A percentile compares a stretch with the other conserved stretches of the same genome.
These are phyloP conservation scores for Scheffersomyces coipomensis DNA, from an alignment of 805 yeast genomes.

Conservation along the genomic window DNA sequence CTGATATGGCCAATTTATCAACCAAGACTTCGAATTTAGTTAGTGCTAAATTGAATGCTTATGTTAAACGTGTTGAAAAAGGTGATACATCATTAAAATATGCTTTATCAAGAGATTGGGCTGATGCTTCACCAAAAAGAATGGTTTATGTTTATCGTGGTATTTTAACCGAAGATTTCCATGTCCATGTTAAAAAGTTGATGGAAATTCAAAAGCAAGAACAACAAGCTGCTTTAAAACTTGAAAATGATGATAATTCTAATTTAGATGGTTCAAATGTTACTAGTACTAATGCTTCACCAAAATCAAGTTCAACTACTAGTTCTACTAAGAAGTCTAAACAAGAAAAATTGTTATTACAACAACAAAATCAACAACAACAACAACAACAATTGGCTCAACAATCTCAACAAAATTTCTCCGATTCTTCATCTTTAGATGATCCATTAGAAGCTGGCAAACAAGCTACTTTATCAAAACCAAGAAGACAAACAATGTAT, in stretches of 20 bases:
- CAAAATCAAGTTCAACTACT: constrained; percentile 10
- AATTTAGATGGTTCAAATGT: background rate
- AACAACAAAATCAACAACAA: background rate
- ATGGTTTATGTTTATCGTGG: constrained; percentile 89
- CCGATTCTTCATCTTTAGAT: constrained; percentile 6
- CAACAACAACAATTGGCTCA: background rate
- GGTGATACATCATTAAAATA: constrained; percentile 73
- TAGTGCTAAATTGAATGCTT: constrained; percentile 80
- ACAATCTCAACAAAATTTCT: background rate
- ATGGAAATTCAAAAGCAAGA: constrained; percentile 49
- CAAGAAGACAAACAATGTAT: constrained; percentile 53
- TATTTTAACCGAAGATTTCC: constrained; percentile 70
- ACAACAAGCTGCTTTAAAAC: too few species aligned
- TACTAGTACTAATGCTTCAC: constrained; percentile 4
- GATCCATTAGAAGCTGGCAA: constrained; percentile 36
- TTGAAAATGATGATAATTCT: background rate
- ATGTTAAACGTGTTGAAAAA: constrained; percentile 80
- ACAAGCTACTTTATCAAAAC: constrained; percentile 31
- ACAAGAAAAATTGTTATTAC: background rate
- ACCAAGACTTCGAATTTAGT: constrained; percentile 80
- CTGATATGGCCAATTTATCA: constrained; percentile 78
- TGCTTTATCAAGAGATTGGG: constrained; percentile 85
- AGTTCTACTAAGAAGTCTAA: background rate
- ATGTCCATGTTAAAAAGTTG: constrained; percentile 65
- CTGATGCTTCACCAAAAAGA: constrained; percentile 84